A percentile compares a stretch with the other conserved stretches of the same genome.
These are phyloP conservation scores for Gynandropsis gynandra DNA, from an alignment of 345 rosid species.

Conservation along the genomic window DNA sequence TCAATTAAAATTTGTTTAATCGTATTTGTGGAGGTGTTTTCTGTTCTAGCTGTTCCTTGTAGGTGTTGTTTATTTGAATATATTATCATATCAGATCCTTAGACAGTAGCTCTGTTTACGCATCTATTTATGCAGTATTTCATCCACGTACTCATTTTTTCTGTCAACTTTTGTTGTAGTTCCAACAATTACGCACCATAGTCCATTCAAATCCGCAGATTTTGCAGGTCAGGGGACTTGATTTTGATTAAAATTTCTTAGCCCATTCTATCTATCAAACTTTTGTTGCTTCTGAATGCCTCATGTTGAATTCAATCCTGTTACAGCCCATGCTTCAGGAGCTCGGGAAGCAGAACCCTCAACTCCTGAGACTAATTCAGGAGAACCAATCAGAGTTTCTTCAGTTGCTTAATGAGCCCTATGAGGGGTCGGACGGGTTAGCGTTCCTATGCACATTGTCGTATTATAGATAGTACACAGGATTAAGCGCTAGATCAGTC, in stretches of 20 bases:
- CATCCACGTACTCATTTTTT: conserved; percentile 14
- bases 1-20: conserved; percentile 5
- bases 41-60: conserved; percentile 1
- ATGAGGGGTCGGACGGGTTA: conserved; percentile 92
- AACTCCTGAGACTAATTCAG: conserved; percentile 79
- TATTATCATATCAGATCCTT: too few species aligned
- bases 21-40: conserved; percentile 1
- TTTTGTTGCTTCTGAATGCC: neutral
- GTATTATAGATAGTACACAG: too few species aligned
- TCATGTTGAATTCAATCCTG: conserved; percentile 18
- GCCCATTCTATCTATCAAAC: neutral
- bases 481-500: neutral
- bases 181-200: conserved; percentile 87
- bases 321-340: conserved; percentile 98
- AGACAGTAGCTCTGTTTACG: conserved; percentile 6
- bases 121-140: too few species aligned
- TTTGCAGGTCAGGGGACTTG: conserved; percentile 51
- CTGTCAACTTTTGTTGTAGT: conserved; percentile 35
- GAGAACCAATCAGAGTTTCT: conserved; percentile 94
- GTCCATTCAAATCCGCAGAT: conserved; percentile 97
- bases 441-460: too few species aligned
- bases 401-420: conserved; percentile 87
- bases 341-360: conserved; percentile 98
- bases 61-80: too few species aligned
- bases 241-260: neutral